Evolutionary conservation across 225 moss, liverwort and hornwort genomes (phyloP).

Genomic region (Physcomitrium patens): DNA sequence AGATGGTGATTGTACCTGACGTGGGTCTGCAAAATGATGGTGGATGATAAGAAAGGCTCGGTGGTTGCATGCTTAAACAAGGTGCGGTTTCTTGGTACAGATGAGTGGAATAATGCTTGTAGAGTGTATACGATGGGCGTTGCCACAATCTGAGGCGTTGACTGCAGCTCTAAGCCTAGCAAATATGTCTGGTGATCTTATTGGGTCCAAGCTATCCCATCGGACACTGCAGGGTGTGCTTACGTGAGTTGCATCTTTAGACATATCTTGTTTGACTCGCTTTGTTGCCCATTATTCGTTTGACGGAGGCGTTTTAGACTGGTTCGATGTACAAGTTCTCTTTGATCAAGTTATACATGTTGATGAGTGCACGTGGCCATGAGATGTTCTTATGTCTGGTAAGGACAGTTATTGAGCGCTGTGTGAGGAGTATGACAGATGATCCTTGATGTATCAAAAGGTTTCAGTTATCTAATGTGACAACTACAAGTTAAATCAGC

Average conservation of each 20-base stretch:
- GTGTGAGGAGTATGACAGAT: no score
- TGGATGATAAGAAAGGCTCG: not conserved
- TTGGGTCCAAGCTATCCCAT: slow-evolving; percentile 54
- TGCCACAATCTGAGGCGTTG: slow-evolving; percentile 55
- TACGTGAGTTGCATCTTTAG: slow-evolving; percentile 37
- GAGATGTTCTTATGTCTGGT: no score
- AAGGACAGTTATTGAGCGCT: no score
- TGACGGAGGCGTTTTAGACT: not conserved
- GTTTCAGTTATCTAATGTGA: no score
- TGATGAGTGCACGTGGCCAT: no score
- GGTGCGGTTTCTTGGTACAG: slow-evolving; percentile 31
- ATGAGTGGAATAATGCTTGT: slow-evolving; percentile 63
- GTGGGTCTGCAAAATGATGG: not conserved
- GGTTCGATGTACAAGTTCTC: not conserved
- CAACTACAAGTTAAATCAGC: no score
- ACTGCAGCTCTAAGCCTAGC: slow-evolving; percentile 46
- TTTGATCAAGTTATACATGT: not conserved
- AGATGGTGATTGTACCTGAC: not conserved
- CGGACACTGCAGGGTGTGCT: slow-evolving; percentile 60
- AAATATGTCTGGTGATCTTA: slow-evolving; percentile 50
- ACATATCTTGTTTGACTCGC: slow-evolving; percentile 9
- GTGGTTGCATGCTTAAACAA: slow-evolving; percentile 23
- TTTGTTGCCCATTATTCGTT: not conserved
- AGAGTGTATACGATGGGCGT: slow-evolving; percentile 57
- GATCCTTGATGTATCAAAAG: no score